Evolutionary conservation across 73 alveolate genomes (phyloP).

Genomic region (Tetrahymena malaccensis): DNA sequence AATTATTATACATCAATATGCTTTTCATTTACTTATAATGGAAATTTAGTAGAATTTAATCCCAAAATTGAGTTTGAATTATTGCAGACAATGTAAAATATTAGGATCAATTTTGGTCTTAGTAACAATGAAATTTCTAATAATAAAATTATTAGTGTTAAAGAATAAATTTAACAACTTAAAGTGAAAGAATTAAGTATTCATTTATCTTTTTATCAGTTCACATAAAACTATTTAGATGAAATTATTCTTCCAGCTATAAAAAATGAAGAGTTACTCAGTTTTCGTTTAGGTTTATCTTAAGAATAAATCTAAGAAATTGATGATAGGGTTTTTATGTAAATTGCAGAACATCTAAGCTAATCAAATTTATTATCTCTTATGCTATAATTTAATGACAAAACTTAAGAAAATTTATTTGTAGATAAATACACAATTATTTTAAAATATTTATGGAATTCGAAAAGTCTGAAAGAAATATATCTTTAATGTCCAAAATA

Average conservation of each 20-base stretch:
- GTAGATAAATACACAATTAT: no score
- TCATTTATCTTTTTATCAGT: background rate
- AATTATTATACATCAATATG: no score
- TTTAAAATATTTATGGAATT: no score
- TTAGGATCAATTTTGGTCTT: background rate
- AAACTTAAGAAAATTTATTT: no score
- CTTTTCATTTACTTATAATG: no score
- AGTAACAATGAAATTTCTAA: background rate
- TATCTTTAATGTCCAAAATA: no score
- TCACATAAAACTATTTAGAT: background rate
- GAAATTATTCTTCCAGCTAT: background rate
- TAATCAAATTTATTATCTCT: background rate
- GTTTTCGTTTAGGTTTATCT: background rate
- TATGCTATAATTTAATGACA: background rate
- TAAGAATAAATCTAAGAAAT: background rate
- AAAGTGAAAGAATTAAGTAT: background rate
- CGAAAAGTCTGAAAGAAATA: no score
- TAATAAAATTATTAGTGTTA: background rate
- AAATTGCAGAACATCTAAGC: background rate
- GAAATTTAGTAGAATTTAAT: no score
- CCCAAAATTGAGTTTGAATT: background rate
- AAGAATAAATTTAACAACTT: background rate
- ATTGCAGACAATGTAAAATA: background rate
- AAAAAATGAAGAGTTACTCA: background rate
- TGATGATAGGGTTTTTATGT: background rate